A percentile compares a stretch with the other conserved stretches of the same genome.
Evolutionary conservation across 257 asterid genomes (phyloP).

Genomic region (Anisodus tanguticus): DNA sequence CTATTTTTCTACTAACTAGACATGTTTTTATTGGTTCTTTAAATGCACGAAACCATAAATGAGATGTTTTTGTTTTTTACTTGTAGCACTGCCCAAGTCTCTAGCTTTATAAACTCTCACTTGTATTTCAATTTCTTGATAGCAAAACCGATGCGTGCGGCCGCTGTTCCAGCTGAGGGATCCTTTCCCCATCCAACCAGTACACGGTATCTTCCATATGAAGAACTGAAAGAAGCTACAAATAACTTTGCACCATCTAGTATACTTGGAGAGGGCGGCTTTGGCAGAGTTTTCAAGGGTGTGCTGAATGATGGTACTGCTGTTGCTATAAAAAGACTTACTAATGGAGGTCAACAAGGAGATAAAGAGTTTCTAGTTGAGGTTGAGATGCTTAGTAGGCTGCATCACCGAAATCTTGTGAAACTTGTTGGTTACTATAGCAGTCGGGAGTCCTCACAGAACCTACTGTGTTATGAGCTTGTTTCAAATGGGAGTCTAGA

Average conservation of each 20-base stretch:
- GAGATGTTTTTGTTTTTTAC: neutral
- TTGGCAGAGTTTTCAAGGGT: slow-evolving; percentile 92
- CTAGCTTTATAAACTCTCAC: slow-evolving; percentile 17
- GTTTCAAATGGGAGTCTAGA: slow-evolving; percentile 97
- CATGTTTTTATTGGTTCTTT: neutral
- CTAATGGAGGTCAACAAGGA: slow-evolving; percentile 94
- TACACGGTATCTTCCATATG: slow-evolving; percentile 76
- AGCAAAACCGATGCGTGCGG: slow-evolving; percentile 60
- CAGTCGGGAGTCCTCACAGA: slow-evolving; percentile 76
- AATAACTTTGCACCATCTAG: slow-evolving; percentile 77
- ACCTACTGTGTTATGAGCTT: slow-evolving; percentile 94
- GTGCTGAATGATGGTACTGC: slow-evolving; percentile 84
- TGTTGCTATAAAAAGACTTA: slow-evolving; percentile 92
- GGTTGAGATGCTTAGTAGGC: slow-evolving; percentile 97
- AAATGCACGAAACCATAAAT: neutral
- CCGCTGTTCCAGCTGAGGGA: slow-evolving; percentile 56
- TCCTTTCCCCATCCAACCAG: slow-evolving; percentile 86
- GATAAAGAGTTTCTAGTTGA: slow-evolving; percentile 93
- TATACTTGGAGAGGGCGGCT: slow-evolving; percentile 96
- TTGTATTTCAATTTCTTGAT: slow-evolving; percentile 33
- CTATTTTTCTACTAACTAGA: neutral
- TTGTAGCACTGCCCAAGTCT: neutral
- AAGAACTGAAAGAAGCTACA: slow-evolving; percentile 89
- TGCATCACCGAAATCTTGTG: slow-evolving; percentile 96
- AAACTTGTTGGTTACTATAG: slow-evolving; percentile 92